These are phyloP conservation scores for Cladophialophora bantiana DNA, from an alignment of 2,329 filamentous ascomycete genomes.

Conservation along the genomic window DNA sequence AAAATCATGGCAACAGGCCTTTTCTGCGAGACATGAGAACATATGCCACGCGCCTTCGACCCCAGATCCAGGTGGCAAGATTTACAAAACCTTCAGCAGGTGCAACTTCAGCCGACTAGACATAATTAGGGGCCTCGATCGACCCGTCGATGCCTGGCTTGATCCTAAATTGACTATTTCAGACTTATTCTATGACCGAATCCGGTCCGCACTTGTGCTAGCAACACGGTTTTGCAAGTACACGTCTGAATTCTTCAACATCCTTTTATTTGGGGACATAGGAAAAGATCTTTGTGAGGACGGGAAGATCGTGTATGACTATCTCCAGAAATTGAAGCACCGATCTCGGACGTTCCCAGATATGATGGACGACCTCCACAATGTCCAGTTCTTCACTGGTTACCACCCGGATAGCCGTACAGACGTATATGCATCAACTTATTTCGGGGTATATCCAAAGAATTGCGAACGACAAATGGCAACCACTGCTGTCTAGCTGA, in stretches of 20 bases:
- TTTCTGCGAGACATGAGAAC: not conserved
- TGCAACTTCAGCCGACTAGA: constrained; percentile 16
- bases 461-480: not conserved
- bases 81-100: not conserved
- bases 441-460: not conserved
- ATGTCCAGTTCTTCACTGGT: constrained; percentile 14
- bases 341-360: not conserved
- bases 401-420: not conserved
- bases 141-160: constrained; percentile 5
- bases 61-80: not conserved
- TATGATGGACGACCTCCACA: not conserved
- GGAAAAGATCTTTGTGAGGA: not conserved
- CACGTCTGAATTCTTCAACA: constrained; percentile 23
- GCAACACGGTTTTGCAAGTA: constrained; percentile 9
- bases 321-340: not conserved
- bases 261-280: not conserved
- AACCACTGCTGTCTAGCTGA: constrained; percentile 15
- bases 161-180: constrained; percentile 22
- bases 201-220: constrained; percentile 19
- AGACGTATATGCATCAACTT: not conserved
- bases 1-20: not conserved
- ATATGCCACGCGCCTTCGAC: not conserved
- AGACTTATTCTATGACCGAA: constrained; percentile 16
- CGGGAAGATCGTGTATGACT: not conserved
- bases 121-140: not conserved